Percentiles rank a stretch among this genome's conserved stretches.
These are phyloP conservation scores for Typha latifolia DNA, from an alignment of 176 grass and related monocot species.

Conservation along the genomic window DNA sequence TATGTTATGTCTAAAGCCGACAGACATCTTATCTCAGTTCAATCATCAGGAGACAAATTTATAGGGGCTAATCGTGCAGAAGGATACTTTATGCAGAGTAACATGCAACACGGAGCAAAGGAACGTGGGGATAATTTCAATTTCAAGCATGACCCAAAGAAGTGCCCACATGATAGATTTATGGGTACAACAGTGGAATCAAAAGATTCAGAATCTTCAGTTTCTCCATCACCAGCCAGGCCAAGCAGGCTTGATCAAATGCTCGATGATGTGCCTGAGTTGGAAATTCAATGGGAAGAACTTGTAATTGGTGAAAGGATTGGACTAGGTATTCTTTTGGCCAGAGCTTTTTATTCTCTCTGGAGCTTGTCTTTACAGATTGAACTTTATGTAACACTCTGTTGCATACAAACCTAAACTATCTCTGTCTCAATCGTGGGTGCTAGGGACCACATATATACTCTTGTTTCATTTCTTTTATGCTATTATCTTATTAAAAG, in stretches of 20 bases:
- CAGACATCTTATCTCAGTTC: slow-evolving; percentile 20
- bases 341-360: not conserved
- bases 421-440: not conserved
- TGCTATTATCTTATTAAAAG: not conserved
- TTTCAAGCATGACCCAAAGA: slow-evolving; percentile 53
- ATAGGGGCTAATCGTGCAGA: slow-evolving; percentile 25
- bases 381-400: not conserved
- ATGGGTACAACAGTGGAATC: slow-evolving; percentile 35
- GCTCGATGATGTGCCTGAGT: slow-evolving; percentile 91
- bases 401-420: not conserved
- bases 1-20: slow-evolving; percentile 28
- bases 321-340: slow-evolving; percentile 76
- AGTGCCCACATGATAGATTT: slow-evolving; percentile 52
- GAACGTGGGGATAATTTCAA: slow-evolving; percentile 24
- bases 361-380: not conserved
- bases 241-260: slow-evolving; percentile 57
- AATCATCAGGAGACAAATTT: slow-evolving; percentile 33
- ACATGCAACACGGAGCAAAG: slow-evolving; percentile 32
- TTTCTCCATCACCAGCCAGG: slow-evolving; percentile 40
- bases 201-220: slow-evolving; percentile 35
- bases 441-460: not conserved
- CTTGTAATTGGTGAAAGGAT: slow-evolving; percentile 98
- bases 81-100: slow-evolving; percentile 25
- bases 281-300: slow-evolving; percentile 97
- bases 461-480: not conserved